A percentile compares a stretch with the other conserved stretches of the same genome.
These are phyloP conservation scores for Rhynchospora tenuis DNA, from an alignment of 176 grass and related monocot species.

Conservation along the genomic window DNA sequence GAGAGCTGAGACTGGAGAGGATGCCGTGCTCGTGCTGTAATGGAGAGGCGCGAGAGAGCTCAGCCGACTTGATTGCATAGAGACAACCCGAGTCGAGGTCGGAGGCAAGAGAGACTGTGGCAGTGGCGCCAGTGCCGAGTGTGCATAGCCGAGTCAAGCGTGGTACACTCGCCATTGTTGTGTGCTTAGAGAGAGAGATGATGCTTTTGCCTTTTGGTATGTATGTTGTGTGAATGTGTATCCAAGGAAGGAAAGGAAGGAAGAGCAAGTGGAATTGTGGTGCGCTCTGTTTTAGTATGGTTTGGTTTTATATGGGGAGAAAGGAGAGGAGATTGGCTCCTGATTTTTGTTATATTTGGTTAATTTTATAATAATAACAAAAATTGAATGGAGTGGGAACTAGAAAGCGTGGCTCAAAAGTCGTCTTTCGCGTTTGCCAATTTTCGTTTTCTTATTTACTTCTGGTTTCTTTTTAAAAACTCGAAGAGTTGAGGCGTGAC, in stretches of 20 bases:
- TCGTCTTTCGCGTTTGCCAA: neutral
- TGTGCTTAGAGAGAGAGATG: neutral
- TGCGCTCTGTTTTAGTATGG: neutral
- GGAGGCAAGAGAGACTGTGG: conserved; percentile 27
- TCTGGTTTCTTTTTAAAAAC: neutral
- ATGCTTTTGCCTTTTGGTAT: neutral
- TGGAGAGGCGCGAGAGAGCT: neutral
- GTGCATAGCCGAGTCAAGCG: neutral
- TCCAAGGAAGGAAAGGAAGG: neutral
- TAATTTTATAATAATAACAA: neutral
- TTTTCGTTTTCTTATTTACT: neutral
- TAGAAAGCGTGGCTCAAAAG: conserved; percentile 2
- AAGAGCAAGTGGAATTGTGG: neutral
- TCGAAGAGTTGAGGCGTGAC: neutral
- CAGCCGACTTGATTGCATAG: conserved; percentile 58
- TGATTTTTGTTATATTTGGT: neutral
- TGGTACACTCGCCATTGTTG: conserved; percentile 2
- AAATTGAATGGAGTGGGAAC: neutral
- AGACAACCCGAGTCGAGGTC: conserved; percentile 36
- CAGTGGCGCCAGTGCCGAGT: conserved; percentile 7
- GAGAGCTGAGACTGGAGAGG: conserved; percentile 34
- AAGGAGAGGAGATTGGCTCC: neutral
- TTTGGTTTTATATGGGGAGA: conserved; percentile 3
- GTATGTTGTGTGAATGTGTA: neutral
- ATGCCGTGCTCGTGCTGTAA: conserved; percentile 17